Percentiles rank a stretch among this genome's conserved stretches.
These are phyloP conservation scores for Phialocephala sp. DNA, from an alignment of 2,329 filamentous ascomycete species.

Conservation along the genomic window DNA sequence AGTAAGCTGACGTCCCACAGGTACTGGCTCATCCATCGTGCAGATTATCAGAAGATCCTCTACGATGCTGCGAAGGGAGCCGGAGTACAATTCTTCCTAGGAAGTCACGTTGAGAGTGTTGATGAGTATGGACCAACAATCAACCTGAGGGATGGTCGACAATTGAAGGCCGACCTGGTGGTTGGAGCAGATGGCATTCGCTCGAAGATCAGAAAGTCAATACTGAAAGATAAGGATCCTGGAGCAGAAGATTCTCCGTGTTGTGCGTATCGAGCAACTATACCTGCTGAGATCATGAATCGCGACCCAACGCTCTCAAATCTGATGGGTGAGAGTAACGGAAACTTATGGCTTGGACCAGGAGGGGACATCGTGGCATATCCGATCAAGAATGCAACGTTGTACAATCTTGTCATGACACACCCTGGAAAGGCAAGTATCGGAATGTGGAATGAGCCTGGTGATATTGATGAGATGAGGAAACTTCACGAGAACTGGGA, in stretches of 20 bases:
- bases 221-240: conserved; percentile 9
- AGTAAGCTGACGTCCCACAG: conserved; percentile 13
- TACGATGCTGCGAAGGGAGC: conserved; percentile 16
- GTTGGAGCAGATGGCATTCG: conserved; percentile 28
- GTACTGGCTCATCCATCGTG: conserved; percentile 24
- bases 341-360: conserved; percentile 69
- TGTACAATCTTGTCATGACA: conserved; percentile 69
- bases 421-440: conserved; percentile 64
- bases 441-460: conserved; percentile 55
- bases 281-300: conserved; percentile 51
- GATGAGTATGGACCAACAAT: conserved; percentile 13
- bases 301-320: conserved; percentile 47
- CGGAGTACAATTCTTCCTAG: conserved; percentile 13
- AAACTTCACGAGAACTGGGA: conserved; percentile 61
- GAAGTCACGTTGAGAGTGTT: conserved; percentile 13
- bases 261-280: conserved; percentile 65
- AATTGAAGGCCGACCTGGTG: conserved; percentile 21
- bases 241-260: conserved; percentile 39
- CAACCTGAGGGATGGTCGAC: conserved; percentile 10
- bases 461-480: conserved; percentile 63
- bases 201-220: conserved; percentile 18
- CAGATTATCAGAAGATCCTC: conserved; percentile 24
- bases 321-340: conserved; percentile 56
- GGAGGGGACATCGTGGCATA: conserved; percentile 66
- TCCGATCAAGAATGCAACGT: conserved; percentile 58